A percentile compares a stretch with the other conserved stretches of the same genome.
Conservation (phyloP, 2,329 filamentous ascomycete genomes). For the Plectosphaerella cucumerina region DNA sequence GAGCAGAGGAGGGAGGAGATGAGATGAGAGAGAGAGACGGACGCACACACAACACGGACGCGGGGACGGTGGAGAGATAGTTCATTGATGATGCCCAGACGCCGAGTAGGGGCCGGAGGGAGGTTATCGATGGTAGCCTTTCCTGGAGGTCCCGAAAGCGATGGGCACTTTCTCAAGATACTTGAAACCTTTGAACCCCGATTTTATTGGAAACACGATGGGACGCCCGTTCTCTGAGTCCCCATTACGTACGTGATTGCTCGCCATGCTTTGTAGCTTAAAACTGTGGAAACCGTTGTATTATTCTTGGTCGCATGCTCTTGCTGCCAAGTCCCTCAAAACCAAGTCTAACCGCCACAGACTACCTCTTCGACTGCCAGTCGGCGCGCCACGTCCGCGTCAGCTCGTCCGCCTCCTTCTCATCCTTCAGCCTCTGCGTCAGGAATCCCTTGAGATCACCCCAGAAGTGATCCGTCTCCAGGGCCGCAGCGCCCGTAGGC, state of each 20-base stretch:
- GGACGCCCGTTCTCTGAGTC: too few species aligned
- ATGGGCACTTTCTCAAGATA: neutral
- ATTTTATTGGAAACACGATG: neutral
- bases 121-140: neutral
- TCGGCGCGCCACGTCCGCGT: slow-evolving; percentile 64
- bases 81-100: neutral
- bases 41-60: too few species aligned
- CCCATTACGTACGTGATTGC: too few species aligned
- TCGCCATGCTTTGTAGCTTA: too few species aligned
- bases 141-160: neutral
- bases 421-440: slow-evolving; percentile 72
- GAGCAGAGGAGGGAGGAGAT: slow-evolving; percentile 17
- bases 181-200: neutral
- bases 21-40: slow-evolving; percentile 7
- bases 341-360: neutral
- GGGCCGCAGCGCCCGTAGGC: slow-evolving; percentile 38
- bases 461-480: slow-evolving; percentile 80
- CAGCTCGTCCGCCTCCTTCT: slow-evolving; percentile 58
- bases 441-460: slow-evolving; percentile 77
- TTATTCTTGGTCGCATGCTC: too few species aligned
- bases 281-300: too few species aligned
- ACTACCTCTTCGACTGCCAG: slow-evolving; percentile 52
- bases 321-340: too few species aligned
- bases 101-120: neutral
- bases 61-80: slow-evolving; percentile 11